Percentiles rank a stretch among this genome's conserved stretches.
These are phyloP conservation scores for Arxiozyma telluris DNA, from an alignment of 1,139 yeast genomes.

Conservation along the genomic window DNA sequence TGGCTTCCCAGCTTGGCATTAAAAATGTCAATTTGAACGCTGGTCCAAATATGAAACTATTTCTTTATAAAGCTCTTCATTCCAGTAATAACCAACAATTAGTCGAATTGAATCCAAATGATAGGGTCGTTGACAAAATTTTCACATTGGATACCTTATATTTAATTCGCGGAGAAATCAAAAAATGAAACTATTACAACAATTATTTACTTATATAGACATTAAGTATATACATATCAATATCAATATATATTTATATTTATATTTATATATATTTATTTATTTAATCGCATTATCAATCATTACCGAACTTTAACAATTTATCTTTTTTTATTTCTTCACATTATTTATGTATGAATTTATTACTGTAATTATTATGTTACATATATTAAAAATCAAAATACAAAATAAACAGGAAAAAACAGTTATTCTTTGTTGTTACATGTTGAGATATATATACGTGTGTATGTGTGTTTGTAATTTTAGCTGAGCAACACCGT, in stretches of 20 bases:
- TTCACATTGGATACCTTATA: conserved; percentile 45
- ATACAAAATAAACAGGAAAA: too few relatives aligned
- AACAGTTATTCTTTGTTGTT: neutral
- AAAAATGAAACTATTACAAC: conserved; percentile 22
- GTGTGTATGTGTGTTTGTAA: neutral
- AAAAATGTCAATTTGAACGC: conserved; percentile 39
- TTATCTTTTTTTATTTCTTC: neutral
- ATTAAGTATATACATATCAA: neutral
- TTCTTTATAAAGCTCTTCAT: conserved; percentile 20
- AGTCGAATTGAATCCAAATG: conserved; percentile 12
- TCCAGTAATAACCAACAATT: conserved; percentile 16
- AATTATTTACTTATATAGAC: conserved; percentile 13
- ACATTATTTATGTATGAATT: neutral
- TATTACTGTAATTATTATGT: neutral
- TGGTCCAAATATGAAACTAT: conserved; percentile 23
- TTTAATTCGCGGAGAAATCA: conserved; percentile 45
- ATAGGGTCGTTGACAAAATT: conserved; percentile 39
- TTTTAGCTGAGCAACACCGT: neutral
- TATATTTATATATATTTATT: too few relatives aligned
- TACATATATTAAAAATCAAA: neutral
- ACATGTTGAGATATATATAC: neutral
- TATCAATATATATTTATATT: neutral
- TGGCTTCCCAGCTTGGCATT: conserved; percentile 47
- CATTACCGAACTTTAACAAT: neutral
- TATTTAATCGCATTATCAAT: neutral